Evolutionary conservation across 768 basidiomycete genomes (phyloP).

Genomic region (Leccinellum rugosiceps): DNA sequence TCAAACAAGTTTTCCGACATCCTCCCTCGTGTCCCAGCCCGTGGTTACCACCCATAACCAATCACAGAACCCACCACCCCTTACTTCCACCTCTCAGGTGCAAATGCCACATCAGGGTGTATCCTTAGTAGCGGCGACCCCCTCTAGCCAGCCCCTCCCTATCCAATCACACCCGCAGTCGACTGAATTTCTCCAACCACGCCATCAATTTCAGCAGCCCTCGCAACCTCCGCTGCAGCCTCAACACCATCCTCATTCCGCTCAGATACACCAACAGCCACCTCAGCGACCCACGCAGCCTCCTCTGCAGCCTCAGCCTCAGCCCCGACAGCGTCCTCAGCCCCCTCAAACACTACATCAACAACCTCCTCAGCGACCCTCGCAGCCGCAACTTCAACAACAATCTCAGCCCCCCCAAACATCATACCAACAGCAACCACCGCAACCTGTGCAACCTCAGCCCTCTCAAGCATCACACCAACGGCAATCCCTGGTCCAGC

Average conservation of each 20-base stretch:
- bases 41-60: not conserved
- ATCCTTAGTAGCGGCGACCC: not conserved
- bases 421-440: not conserved
- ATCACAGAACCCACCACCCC: not conserved
- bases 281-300: not conserved
- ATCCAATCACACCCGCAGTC: not conserved
- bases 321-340: not conserved
- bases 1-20: not conserved
- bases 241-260: not conserved
- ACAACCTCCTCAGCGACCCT: not conserved
- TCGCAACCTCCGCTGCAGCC: slow-evolving; percentile 1
- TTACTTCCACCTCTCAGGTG: not conserved
- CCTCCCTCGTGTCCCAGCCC: not conserved
- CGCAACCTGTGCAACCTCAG: not conserved
- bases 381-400: not conserved
- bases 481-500: slow-evolving; percentile 1
- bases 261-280: not conserved
- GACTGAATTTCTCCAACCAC: not conserved
- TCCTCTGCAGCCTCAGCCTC: not conserved
- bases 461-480: not conserved
- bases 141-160: not conserved
- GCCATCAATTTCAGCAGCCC: slow-evolving; percentile 1
- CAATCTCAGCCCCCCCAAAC: not conserved
- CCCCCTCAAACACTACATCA: not conserved
- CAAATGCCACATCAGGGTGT: slow-evolving; percentile 4